Base-by-base conservation (phyloP, 208 protist genomes). In the Trypanosoma theileri region DNA sequence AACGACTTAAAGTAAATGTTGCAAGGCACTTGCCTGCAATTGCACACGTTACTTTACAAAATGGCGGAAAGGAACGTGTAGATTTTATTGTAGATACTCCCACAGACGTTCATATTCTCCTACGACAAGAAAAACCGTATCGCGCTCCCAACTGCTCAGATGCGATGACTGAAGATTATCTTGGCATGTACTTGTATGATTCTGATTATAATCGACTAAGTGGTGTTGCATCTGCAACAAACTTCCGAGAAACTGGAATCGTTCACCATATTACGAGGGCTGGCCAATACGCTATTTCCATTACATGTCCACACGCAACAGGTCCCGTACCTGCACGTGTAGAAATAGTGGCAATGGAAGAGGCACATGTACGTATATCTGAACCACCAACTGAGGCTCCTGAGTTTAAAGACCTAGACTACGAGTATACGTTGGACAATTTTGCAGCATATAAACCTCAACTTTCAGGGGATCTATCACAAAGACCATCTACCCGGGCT, bases 171-270 rank as follows among this genome's bases (percentile, higher is more conserved):
- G 79, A 94, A 57, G 85, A 94, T 66, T 91, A 85, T 55, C 51
- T 91, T n/a, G 82, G 77, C 10, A 78, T 89, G 70, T 86, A 92
- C 66, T 71, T 94, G 14, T 92, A 94, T 73, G 74, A 92, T 69
- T 21, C 56, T 17, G 59, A 86, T 13, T 67, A 94, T 75, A 81
- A 85, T 60, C 83, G 84, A 56, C 78, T 94, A 41, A 76, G 63
- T 54, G 75, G 74, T 35, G 83, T 77, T 10, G 50, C 74, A 31
- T 68, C 75, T 22, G 86, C 86, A 31, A 89, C 74, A 19, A 92
- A 92, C 74, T 88, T 82, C 77, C 83, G 89, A 42, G 84, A 94
- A 58, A 85, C 81, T 40, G 80, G 84, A 21, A 59, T 94, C n/a
- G 89, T 90, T 31, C 76, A 86, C 41, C 81, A 87, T 52, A 62